Base-by-base conservation (phyloP, 2,329 filamentous ascomycete genomes). In the Penicillium nordicum region DNA sequence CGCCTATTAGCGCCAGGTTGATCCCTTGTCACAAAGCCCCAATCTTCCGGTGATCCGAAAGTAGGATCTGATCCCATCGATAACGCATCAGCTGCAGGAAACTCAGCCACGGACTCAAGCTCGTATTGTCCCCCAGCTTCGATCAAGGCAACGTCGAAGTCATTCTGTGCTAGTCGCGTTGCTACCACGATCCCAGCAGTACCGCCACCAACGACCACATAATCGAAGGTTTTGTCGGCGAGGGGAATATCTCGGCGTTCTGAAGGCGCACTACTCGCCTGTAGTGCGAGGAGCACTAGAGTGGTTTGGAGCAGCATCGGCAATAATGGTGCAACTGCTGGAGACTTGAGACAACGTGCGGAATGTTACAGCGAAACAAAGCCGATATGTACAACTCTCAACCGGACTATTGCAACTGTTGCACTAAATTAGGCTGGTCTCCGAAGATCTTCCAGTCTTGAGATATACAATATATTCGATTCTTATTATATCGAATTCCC, bases 101-200 rank as follows among this genome's bases (percentile, higher is more conserved):
- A 46, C 5, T 47, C 61, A 3, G 62, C 61, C 9, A 64, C 10
- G 8, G 63, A 65, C 25, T 57, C 44, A 1, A 58, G 1, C 40
- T 73, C 68, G n/a, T 73, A 74, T 12, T 59, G 44, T 1, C 54
- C 59, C 2, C 68, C 71, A 2, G 69, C 69, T 46, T 72, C 70
- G 3, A 72, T 53, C 12, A 72, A 49, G 0, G 68, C 69, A 3
- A 72, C 69, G 8, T 52, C 57, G 23, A 64, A 59, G 3, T 48
- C 46, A 4, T 60, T 55, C 49, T 69, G 52, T 3, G 69, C 69
- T 10, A 71, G 54, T 27, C 65, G 61, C 3, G 61, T 66, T 9
- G 66, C 68, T 8, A 71, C 55, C 6, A 60, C 56, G 37, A 51
- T 60, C 5, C 70, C 70, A 5, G 62, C 61, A 0, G 67, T 69